Base-by-base conservation (phyloP, 2,329 filamentous ascomycete species). In the Diaporthe vaccinii region DNA sequence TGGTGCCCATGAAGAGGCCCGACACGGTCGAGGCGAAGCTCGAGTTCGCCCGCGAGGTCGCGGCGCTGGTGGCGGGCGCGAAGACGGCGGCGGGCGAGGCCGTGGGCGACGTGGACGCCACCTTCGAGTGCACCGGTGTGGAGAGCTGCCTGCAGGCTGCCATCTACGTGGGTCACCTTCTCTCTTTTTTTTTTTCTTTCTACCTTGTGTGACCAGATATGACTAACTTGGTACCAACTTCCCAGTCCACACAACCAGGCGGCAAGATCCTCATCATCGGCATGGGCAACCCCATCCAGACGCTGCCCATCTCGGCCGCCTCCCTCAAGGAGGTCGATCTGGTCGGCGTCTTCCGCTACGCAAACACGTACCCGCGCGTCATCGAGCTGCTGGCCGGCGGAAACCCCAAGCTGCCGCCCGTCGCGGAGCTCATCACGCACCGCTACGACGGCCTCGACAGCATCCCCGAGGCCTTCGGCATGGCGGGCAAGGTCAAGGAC, bases 91-190 rank as follows among this genome's bases (percentile, higher is more conserved):
- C 80, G 0, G 86, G 85, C 12, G 81, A 85, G 77, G 86, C 89
- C 17, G 87, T 94, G 76, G 90, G 86, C 0, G 91, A 94, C 80
- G 89, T 94, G 0, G 89, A 91, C 69, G 90, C 90, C 1, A 92
- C 93, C 3, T 95, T 93, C 80, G 94, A 96, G 84, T 95, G 93
- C 81, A 96, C 94, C 0, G 94, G 94, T 12, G 93, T 95, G 31
- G 93, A 94, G 81, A 90, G 91, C 0, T 96, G 93, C 79, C 87
- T 95, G 79, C 94, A 96, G 82, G 91, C 91, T 8, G 89, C 92
- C 6, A 95, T 96, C 73, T 96, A 94, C 79, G 89, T 89, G 77
- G 82, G 86, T 83, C 14, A 10, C 17, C 4, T 62, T 8, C 22
- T 51, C 34, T 22, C 6, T 34, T 15, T 8, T 44, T 22, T 4